phyloP scores from a whole-genome alignment of 805 yeast genomes.

The Candida ipomoeae region DNA sequence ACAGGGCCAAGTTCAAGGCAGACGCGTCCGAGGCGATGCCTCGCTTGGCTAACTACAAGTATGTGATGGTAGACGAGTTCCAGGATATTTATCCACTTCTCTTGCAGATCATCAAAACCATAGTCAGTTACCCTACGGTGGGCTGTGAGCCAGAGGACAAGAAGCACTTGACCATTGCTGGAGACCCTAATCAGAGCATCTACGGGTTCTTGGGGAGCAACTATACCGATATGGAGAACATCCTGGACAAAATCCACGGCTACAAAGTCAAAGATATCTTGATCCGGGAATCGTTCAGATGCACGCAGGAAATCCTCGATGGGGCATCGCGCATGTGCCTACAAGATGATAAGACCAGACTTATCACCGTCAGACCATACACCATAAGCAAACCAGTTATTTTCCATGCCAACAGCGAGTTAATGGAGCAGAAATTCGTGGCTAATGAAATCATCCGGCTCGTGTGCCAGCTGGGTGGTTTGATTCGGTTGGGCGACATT shows the following conservation, averaged over 20 bases:
- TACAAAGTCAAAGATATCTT: conserved; percentile 25
- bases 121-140: conserved; percentile 33
- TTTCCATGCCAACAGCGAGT: conserved; percentile 1
- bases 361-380: conserved; percentile 6
- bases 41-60: conserved; percentile 25
- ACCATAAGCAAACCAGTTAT: conserved; percentile 9
- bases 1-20: not conserved
- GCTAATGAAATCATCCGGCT: conserved; percentile 16
- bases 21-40: conserved; percentile 8
- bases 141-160: conserved; percentile 10
- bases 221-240: conserved; percentile 27
- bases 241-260: conserved; percentile 21
- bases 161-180: conserved; percentile 62
- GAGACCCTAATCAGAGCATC: conserved; percentile 69
- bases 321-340: conserved; percentile 32
- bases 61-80: conserved; percentile 64
- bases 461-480: conserved; percentile 18
- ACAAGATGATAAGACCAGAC: not conserved
- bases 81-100: conserved; percentile 62
- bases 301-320: conserved; percentile 52
- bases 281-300: conserved; percentile 54
- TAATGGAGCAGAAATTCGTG: conserved; percentile 8
- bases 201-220: conserved; percentile 62
- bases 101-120: conserved; percentile 37
- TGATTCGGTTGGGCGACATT: conserved; percentile 13